phyloP scores from a whole-genome alignment of 177 flowering plant species.

The Vitis hybrid region DNA sequence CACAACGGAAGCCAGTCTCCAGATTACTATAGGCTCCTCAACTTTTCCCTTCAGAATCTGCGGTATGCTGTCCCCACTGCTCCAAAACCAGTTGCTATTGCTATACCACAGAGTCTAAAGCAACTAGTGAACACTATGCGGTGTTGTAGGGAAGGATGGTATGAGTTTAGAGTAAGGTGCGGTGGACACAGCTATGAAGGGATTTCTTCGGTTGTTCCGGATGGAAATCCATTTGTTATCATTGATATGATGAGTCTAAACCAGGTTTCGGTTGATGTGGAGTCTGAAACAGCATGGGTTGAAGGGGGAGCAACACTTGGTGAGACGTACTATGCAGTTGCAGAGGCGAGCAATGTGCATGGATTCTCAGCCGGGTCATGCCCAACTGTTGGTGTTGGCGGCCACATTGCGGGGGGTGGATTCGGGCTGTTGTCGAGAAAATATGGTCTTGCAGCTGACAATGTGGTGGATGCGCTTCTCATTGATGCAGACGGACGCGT shows the following conservation, averaged over 20 bases:
- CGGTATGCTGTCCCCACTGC: constrained; percentile 34
- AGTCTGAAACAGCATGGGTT: constrained; percentile 55
- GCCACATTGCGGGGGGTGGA: constrained; percentile 79
- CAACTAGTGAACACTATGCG: constrained; percentile 32
- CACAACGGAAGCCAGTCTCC: constrained; percentile 16
- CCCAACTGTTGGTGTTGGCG: constrained; percentile 74
- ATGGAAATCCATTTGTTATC: constrained; percentile 45
- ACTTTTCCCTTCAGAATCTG: constrained; percentile 65
- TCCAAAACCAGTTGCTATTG: constrained; percentile 54
- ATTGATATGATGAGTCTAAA: constrained; percentile 67
- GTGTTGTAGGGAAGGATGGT: constrained; percentile 34
- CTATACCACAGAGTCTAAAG: constrained; percentile 49
- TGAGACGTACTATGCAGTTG: constrained; percentile 53
- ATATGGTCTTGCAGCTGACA: constrained; percentile 77
- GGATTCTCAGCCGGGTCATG: constrained; percentile 79
- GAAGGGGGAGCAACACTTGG: constrained; percentile 83
- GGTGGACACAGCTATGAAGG: constrained; percentile 92
- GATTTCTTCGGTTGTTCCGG: constrained; percentile 36
- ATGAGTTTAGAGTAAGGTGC: constrained; percentile 51
- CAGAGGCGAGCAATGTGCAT: constrained; percentile 38
- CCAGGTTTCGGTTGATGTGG: constrained; percentile 43
- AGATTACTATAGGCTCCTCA: constrained; percentile 42
- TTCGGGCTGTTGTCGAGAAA: constrained; percentile 69
- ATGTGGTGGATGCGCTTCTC: constrained; percentile 65
- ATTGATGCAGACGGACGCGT: constrained; percentile 46